Evolutionary conservation across 2,329 filamentous ascomycete genomes (phyloP).

Genomic region (Sclerotinia sclerotiorum): DNA sequence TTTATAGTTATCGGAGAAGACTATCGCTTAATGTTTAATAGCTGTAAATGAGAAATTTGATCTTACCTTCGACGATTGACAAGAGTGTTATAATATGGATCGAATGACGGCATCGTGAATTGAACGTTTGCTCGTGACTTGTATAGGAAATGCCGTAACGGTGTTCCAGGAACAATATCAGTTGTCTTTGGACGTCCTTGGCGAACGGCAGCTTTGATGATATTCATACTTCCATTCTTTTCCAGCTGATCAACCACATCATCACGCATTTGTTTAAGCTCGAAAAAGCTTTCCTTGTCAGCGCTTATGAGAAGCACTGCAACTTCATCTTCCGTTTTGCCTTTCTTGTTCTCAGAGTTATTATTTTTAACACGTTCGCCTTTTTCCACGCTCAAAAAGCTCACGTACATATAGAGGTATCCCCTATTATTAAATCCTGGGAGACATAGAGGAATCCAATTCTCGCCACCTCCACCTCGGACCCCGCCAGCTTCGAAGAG

Average conservation of each 20-base stretch:
- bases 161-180: slow-evolving; percentile 77
- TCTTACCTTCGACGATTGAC: slow-evolving; percentile 62
- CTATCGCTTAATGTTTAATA: neutral
- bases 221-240: slow-evolving; percentile 70
- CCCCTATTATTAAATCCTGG: slow-evolving; percentile 97
- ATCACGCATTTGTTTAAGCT: slow-evolving; percentile 72
- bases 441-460: slow-evolving; percentile 94
- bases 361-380: slow-evolving; percentile 62
- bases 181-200: slow-evolving; percentile 69
- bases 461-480: slow-evolving; percentile 89
- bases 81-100: slow-evolving; percentile 62
- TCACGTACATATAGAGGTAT: slow-evolving; percentile 99
- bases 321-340: slow-evolving; percentile 72
- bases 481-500: slow-evolving; percentile 92
- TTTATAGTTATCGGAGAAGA: neutral
- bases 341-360: slow-evolving; percentile 46
- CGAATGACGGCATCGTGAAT: slow-evolving; percentile 84
- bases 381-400: slow-evolving; percentile 71
- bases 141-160: slow-evolving; percentile 89
- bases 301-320: slow-evolving; percentile 90
- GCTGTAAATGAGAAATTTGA: slow-evolving; percentile 24
- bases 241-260: slow-evolving; percentile 67
- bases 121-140: slow-evolving; percentile 94
- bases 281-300: slow-evolving; percentile 91
- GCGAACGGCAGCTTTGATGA: slow-evolving; percentile 70